Evolutionary conservation across 148 eudicot species (phyloP), one percentile per base, ranked within the genome.

Genomic region (Cornus controversa): DNA sequence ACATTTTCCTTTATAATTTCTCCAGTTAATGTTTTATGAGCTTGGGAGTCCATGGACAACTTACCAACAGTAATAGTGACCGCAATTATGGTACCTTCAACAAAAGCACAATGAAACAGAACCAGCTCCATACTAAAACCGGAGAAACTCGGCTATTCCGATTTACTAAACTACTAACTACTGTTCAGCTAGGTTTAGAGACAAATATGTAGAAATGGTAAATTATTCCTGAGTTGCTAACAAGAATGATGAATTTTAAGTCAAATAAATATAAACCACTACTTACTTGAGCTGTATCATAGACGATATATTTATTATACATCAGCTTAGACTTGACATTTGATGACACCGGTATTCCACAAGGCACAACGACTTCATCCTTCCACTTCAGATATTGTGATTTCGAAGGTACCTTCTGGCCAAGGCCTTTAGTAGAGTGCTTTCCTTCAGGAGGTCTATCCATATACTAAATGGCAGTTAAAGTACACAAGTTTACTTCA

Each of bases 391-490:
- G 86, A 86, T 83, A 86, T 65, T 89, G 92, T 11, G 91, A 86
- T 66, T 87, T 91, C 37, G 75, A 77, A 36, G 99, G 99, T 69
- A 92, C 82, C 82, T 86, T 93, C 86, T 86, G 92, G 77, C 99
- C 99, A 63, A 96, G 95, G 73, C 99, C 99, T 84, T 96, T 96
- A 72, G 99, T 96, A 9, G 99, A 96, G 83, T 96, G 97, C 83
- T 93, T 93, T 63, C 99, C 99, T 78, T 72, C 79, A 22, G 99
- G 99, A 42, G 95, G 97, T 75, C 93, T 90, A 10, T 93, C 99
- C 91, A 96, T 86, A 77, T 89, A 93, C 98, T 96, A 72, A 58
- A 81, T 64, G 22, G 7, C 47, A 77, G 65, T 66, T 50, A 68
- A 58, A 79, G 40, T 5, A 37, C 57, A 72, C 10, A 20, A 63